Evolutionary conservation across 2,329 filamentous ascomycete species (phyloP), one percentile per base, ranked within the genome.

Genomic region (Cladosporium halotolerans): DNA sequence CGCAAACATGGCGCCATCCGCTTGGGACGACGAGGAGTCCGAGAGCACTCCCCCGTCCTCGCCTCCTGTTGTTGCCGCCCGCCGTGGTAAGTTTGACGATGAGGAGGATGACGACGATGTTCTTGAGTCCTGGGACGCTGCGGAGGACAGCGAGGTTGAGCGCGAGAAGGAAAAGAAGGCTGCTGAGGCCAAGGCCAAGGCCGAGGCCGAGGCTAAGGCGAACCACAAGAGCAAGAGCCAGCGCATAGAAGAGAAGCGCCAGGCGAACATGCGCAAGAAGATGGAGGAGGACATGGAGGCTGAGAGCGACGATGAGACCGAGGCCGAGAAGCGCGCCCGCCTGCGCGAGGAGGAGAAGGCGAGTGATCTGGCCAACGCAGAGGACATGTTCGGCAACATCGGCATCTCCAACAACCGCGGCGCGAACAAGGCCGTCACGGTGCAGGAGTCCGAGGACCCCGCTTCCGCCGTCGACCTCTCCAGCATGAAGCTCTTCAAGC

Each of bases 61-160:
- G 2, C 72, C 76, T 47, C 71, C 69, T 19, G 67, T 76, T 45
- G 71, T 76, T 10, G 69, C 70, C 42, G 55, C 57, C 19, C 56
- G 57, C 23, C 70, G 74, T 52, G 76, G 81, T 59, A 73, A 80
- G 70, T 89, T 93, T 76, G 96, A 96, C 67, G 90, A 93, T 63
- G 92, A 97, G 63, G 92, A 97, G 70, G 84, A 91, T 33, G 84
- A 87, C 61, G 91, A 79, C 69, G 61, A 96, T 86, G 89, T 97
- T 54, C 82, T 96, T 67, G 93, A 99, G 56, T 92, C 89, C 33
- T 99, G 93, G 93, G 91, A 97, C 66, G 92, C 89, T 55, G 91
- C 88, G 62, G 93, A 97, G 68, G 93, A 99, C 75, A 96, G 90
- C 57, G 93, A 99, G 66, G 92, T 85, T 64, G 93, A 99, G 77